Percentiles rank a stretch among this genome's conserved stretches.
phyloP scores from a whole-genome alignment of 805 yeast species.

The Ogataea populi-albae region DNA sequence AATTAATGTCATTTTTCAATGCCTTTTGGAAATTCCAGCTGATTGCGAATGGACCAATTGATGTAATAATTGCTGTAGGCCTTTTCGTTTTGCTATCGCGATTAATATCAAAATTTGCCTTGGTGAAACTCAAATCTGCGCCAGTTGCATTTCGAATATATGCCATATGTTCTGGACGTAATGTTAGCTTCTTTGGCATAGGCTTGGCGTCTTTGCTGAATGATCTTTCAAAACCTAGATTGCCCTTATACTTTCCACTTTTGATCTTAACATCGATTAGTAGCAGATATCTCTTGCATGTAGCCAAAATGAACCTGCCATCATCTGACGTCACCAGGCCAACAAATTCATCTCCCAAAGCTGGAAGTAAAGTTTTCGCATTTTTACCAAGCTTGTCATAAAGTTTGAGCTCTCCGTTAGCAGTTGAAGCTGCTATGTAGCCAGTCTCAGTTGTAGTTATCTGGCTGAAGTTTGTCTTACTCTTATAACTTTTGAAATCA shows the following conservation, averaged over 20 bases:
- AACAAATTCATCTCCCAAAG: conserved; percentile 70
- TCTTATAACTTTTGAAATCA: conserved; percentile 51
- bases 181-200: conserved; percentile 60
- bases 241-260: conserved; percentile 57
- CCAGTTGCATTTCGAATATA: conserved; percentile 52
- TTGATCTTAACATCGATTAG: conserved; percentile 65
- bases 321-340: conserved; percentile 73
- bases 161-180: conserved; percentile 71
- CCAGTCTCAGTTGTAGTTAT: conserved; percentile 74
- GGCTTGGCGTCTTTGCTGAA: conserved; percentile 68
- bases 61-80: conserved; percentile 64
- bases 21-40: conserved; percentile 73
- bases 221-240: conserved; percentile 59
- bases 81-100: conserved; percentile 49
- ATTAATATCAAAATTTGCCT: conserved; percentile 77
- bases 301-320: conserved; percentile 80
- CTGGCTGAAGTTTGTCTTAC: conserved; percentile 54
- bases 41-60: conserved; percentile 79
- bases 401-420: conserved; percentile 71
- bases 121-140: conserved; percentile 55
- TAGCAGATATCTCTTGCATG: conserved; percentile 69
- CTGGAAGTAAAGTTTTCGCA: conserved; percentile 79
- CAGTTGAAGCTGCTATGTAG: conserved; percentile 70
- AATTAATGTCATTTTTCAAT: conserved; percentile 46
- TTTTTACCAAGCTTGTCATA: conserved; percentile 69